Base-by-base conservation (phyloP, 371 early-diverging fungal genomes). In the Saksenaea oblongispora region DNA sequence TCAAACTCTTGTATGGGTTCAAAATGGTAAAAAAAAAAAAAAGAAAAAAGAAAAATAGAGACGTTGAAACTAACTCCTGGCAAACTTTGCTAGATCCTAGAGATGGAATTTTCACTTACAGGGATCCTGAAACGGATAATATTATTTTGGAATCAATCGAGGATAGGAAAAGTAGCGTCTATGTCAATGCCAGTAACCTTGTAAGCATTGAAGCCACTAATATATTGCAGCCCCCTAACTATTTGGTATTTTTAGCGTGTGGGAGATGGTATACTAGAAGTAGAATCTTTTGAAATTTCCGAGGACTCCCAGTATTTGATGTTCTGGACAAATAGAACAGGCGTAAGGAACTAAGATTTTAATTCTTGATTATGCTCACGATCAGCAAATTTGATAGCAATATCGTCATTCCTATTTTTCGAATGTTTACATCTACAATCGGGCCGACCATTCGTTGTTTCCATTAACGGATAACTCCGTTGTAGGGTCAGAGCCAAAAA, bases 401-500 rank as follows among this genome's bases (percentile, higher is more conserved):
- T 97, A 93, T 92, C 83, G 97, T 54, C 93, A 94, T 71, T 94
- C 94, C 0, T 89, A 79, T 64, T 83, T 80, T 61, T 89, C 92
- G 15, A 86, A 90, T 27, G 93, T 94, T 66, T 89, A 83, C 59
- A 67, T 96, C 24, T 95, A 87, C 75, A 84, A 84, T 64, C 79
- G 85, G 35, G 76, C 83, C 4, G 77, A 75, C 18, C 81, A 83
- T 42, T 74, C 65, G n/a, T 70, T 89, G 14, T 57, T 62, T 0
- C 88, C 91, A 11, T 79, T 97, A 28, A 79, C 87, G 1, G 63
- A 71, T 0, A 64, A 79, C 0, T 68, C 73, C 53, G 64, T 76
- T 37, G 37, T 65, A 8, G 34, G 63, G 14, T 58, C 53, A 35
- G 59, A 56, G 34, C 78, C 72, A 62, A 76, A 62, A 69, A 88